Evolutionary conservation across 192 early-diverging fungal species (phyloP).

Genomic region (Rhizoclosmatium globosum): DNA sequence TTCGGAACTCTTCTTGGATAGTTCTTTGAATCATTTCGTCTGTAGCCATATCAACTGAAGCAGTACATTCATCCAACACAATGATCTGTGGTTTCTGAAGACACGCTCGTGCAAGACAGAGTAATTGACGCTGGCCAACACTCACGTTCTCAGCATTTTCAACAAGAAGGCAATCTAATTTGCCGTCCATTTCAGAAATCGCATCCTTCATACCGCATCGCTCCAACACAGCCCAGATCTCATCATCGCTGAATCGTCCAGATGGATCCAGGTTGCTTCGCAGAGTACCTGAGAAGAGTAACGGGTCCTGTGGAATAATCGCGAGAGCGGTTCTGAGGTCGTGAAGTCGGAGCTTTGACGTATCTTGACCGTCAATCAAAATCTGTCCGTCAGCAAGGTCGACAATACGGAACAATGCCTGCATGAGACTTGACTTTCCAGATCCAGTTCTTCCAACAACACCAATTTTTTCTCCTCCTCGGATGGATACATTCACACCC

Average conservation of each 20-base stretch:
- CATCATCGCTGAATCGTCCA: constrained; percentile 36
- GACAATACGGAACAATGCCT: constrained; percentile 67
- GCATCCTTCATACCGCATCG: constrained; percentile 43
- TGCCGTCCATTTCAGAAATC: constrained; percentile 32
- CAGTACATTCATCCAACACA: constrained; percentile 58
- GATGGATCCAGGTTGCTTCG: constrained; percentile 23
- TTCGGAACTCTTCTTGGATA: constrained; percentile 44
- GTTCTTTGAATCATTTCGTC: constrained; percentile 36
- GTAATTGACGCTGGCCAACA: constrained; percentile 50
- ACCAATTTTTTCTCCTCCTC: constrained; percentile 55
- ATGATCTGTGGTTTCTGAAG: constrained; percentile 38
- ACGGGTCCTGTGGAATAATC: constrained; percentile 13
- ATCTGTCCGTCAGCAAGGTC: constrained; percentile 54
- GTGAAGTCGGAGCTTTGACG: background rate
- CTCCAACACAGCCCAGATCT: constrained; percentile 75
- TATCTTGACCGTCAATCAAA: constrained; percentile 64
- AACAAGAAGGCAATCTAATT: constrained; percentile 58
- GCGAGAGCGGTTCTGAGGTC: background rate
- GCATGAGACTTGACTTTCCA: constrained; percentile 52
- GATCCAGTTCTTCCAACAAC: constrained; percentile 60
- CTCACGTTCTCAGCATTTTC: constrained; percentile 67
- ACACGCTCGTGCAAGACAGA: constrained; percentile 61
- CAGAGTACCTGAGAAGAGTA: constrained; percentile 29
- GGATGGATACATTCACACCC: constrained; percentile 49
- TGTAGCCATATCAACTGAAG: constrained; percentile 55